Evolutionary conservation across 805 yeast species (phyloP).

Genomic region (Aciculoconidium aculeatum): DNA sequence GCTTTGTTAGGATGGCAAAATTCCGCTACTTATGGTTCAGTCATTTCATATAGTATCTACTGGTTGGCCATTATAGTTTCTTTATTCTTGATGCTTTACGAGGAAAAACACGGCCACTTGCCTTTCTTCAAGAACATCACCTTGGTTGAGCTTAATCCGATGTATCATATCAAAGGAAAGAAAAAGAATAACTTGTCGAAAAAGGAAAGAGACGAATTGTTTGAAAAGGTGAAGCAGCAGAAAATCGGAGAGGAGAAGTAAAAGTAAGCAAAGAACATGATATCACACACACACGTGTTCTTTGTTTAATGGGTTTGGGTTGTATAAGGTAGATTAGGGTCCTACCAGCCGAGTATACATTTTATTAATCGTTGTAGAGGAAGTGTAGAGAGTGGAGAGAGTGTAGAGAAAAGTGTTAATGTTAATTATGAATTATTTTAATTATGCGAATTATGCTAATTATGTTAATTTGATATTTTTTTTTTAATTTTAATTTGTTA

Average conservation of each 20-base stretch:
- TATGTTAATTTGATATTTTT: too few relatives aligned
- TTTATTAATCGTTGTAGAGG: too few relatives aligned
- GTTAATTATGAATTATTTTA: too few relatives aligned
- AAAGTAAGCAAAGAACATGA: too few relatives aligned
- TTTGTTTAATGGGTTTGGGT: too few relatives aligned
- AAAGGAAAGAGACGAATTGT: conserved; percentile 49
- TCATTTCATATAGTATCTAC: conserved; percentile 21
- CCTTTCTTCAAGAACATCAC: conserved; percentile 15
- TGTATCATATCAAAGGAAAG: conserved; percentile 65
- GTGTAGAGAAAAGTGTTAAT: too few relatives aligned
- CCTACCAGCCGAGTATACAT: too few relatives aligned
- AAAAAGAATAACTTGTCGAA: conserved; percentile 51
- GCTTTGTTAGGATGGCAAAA: conserved; percentile 25
- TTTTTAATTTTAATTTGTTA: too few relatives aligned
- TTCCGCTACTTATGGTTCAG: conserved; percentile 22
- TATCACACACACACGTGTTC: too few relatives aligned
- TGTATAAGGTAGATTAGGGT: too few relatives aligned
- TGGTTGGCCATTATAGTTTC: conserved; percentile 16
- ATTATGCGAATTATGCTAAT: too few relatives aligned
- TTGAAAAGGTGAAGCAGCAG: conserved; percentile 25
- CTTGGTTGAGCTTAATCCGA: conserved; percentile 55
- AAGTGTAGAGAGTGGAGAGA: too few relatives aligned
- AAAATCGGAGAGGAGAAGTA: conserved; percentile 13
- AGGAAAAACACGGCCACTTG: conserved; percentile 22
- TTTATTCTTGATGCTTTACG: conserved; percentile 15